Evolutionary conservation across 176 grass and related monocot species (phyloP), one percentile per base, ranked within the genome.

Genomic region (Eleusine indica): DNA sequence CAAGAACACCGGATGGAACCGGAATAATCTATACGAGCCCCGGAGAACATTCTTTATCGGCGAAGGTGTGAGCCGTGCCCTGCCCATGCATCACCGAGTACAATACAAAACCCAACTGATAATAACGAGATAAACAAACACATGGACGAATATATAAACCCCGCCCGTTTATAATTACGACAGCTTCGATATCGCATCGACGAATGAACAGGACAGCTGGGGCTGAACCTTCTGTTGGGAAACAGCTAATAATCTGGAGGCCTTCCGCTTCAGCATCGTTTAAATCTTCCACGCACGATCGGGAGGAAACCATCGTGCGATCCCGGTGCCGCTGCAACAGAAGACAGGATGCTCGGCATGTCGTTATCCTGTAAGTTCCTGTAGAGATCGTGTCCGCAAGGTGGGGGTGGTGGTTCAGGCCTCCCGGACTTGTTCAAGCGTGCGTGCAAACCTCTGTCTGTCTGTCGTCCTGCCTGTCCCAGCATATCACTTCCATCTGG

Each of bases 171-270:
- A 44, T 44, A 44, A 44, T 44, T 8, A 44, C 42, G 3, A 44
- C 42, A 44, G 42, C 42, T 9, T 47, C 44, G 44, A 47, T 10
- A 47, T 47, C 46, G 21, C 35, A 3, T 58, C 54, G 54, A 60
- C 9, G 44, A 47, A 66, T 66, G 54, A 67, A 74, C 84, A 86
- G 44, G 69, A 73, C 77, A 80, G 84, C 17, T 74, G n/a, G 60
- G 54, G 9, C 6, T n/a, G 58, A n/a, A 54, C n/a, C 10, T 38
- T 53, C 28, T 12, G 32, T 56, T 56, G 28, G 76, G 32, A 5
- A 86, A 66, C 84, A 86, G 68, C 68, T 86, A 42, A 66, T 40
- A 42, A 66, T 40, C 68, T 21, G 1, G 44, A 47, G 44, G 44
- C 44, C 48, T 51, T 43, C 29, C 46, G 9, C 48, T 51, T 43